These are phyloP conservation scores for Mallotus nudiflorus DNA, from an alignment of 345 rosid species.

Conservation along the genomic window DNA sequence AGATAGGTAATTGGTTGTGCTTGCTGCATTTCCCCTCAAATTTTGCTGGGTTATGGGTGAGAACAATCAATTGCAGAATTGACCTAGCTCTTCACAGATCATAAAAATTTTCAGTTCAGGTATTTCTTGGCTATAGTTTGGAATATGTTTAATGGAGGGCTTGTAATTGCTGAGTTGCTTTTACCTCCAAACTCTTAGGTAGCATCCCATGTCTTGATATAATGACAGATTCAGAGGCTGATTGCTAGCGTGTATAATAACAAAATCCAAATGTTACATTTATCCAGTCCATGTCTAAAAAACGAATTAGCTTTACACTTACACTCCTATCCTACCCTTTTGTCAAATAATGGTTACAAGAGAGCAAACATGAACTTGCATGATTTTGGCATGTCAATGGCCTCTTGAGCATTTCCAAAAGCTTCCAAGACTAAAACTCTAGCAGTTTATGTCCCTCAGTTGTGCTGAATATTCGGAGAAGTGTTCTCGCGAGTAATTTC, in stretches of 20 bases:
- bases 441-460: background rate
- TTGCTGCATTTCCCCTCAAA: background rate
- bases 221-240: background rate
- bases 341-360: conserved; percentile 10
- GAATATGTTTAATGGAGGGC: background rate
- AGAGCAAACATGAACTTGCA: conserved; percentile 16
- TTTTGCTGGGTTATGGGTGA: background rate
- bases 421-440: background rate
- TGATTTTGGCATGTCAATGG: conserved; percentile 3
- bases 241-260: background rate
- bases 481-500: conserved; percentile 33
- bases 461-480: conserved; percentile 43
- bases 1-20: background rate
- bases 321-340: background rate
- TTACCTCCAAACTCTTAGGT: background rate
- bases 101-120: background rate
- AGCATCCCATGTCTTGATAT: background rate
- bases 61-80: background rate
- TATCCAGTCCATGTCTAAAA: background rate
- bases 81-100: background rate
- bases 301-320: conserved; percentile 12
- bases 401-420: background rate
- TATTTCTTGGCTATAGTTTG: no score
- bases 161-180: background rate
- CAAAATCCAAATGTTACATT: background rate